Evolutionary conservation across 225 moss, liverwort and hornwort species (phyloP), one percentile per base, ranked within the genome.

Genomic region (Asterella californica): DNA sequence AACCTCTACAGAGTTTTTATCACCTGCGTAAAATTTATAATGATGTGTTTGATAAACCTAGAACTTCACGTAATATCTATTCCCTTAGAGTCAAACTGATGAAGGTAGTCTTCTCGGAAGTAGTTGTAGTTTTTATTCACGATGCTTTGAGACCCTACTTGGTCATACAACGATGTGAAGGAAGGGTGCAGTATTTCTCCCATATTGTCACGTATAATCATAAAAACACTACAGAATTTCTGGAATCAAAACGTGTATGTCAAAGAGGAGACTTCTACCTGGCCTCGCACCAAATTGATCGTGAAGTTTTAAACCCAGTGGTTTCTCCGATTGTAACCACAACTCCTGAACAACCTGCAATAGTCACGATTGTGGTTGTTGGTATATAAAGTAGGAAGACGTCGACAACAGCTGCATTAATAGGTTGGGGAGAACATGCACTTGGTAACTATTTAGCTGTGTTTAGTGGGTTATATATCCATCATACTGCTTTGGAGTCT

Each of bases 251-350:
- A n/a, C n/a, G n/a, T n/a, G n/a, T n/a, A n/a, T n/a, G n/a, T n/a
- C n/a, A n/a, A 17, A 54, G 18, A 24, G 32, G 67, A 17, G 67
- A 67, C 21, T 50, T 74, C 85, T 81, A 92, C 92, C 92, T 84
- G 87, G 77, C 38, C 45, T 81, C 25, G 61, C 78, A 34, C 59
- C 54, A 29, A 72, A 37, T 74, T 82, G 79, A 75, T 92, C 88
- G 49, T 79, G 83, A 61, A 92, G 89, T 75, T 91, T 91, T 36
- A 95, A 84, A 34, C 92, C 92, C 71, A 95, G 83, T 19, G 94
- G 91, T 55, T 90, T 94, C 73, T 86, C 73, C 0, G 92, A 88
- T 68, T 92, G 90, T 60, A 92, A 50, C 94, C 94, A 94, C 18
- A 92, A 62, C 82, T 94, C 94, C 75, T 92, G 91, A 78, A 79